Conservation (phyloP, 2,329 filamentous ascomycete species). For the Penicillium frequentans region DNA sequence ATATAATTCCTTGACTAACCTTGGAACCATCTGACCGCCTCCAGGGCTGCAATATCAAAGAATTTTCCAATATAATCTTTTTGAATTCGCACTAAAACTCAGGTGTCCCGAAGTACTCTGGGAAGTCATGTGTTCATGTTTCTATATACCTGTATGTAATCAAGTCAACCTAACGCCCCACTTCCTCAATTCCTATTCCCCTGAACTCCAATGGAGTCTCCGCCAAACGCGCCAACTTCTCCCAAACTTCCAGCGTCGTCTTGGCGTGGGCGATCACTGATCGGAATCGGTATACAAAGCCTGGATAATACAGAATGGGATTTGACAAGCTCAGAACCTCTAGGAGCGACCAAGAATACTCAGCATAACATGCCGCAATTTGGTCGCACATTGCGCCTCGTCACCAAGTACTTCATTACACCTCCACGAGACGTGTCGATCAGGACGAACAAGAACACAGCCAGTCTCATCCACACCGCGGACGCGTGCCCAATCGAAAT, state of each 20-base stretch:
- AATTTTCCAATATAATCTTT: too few species aligned
- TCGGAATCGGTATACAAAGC: background rate
- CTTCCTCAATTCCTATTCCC: background rate
- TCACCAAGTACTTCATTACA: constrained; percentile 7
- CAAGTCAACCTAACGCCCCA: background rate
- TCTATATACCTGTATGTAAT: too few species aligned
- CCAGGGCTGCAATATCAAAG: too few species aligned
- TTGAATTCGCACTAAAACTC: too few species aligned
- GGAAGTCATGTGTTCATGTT: too few species aligned
- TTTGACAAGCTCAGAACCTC: constrained; percentile 48
- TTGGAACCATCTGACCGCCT: too few species aligned
- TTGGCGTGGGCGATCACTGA: background rate
- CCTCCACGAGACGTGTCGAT: constrained; percentile 60
- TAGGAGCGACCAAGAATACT: constrained; percentile 6
- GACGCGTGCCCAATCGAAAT: constrained; percentile 58
- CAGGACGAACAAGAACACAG: constrained; percentile 59
- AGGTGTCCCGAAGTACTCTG: too few species aligned
- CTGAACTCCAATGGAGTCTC: background rate
- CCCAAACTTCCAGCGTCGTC: background rate
- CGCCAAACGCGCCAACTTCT: background rate
- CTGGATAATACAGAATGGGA: background rate
- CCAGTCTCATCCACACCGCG: constrained; percentile 60
- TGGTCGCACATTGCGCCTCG: constrained; percentile 2
- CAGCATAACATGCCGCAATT: constrained; percentile 10
- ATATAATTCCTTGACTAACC: too few species aligned